Percentiles rank a stretch among this genome's conserved stretches.
phyloP scores from a whole-genome alignment of 768 basidiomycete genomes.

The Podaxis carcinomalis region DNA sequence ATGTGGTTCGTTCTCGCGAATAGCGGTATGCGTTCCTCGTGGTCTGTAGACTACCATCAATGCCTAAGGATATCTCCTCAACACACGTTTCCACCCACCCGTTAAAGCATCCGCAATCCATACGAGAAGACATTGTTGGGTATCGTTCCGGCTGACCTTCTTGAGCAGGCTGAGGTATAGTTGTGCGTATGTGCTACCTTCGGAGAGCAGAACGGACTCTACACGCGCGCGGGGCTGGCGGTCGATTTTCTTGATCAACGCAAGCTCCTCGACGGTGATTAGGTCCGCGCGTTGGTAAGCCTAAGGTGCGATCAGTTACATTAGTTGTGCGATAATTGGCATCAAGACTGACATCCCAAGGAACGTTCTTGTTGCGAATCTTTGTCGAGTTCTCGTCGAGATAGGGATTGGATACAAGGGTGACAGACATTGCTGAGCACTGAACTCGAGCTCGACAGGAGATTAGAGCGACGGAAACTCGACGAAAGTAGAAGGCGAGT shows the following conservation, averaged over 20 bases:
- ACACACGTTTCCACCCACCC: conserved; percentile 40
- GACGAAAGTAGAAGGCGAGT: conserved; percentile 1
- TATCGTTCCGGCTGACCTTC: conserved; percentile 76
- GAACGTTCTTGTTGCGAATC: conserved; percentile 86
- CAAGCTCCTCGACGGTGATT: conserved; percentile 82
- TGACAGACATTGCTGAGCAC: conserved; percentile 53
- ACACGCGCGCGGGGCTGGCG: conserved; percentile 69
- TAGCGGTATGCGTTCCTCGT: conserved; percentile 80
- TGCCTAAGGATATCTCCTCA: not conserved
- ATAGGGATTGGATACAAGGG: conserved; percentile 75
- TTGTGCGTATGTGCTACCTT: conserved; percentile 79
- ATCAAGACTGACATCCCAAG: conserved; percentile 78
- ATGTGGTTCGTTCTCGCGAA: conserved; percentile 57
- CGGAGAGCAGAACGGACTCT: conserved; percentile 76
- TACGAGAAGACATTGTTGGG: conserved; percentile 83
- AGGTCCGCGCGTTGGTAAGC: conserved; percentile 94
- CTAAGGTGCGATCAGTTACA: conserved; percentile 35
- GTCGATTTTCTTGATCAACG: conserved; percentile 87
- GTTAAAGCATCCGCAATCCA: conserved; percentile 85
- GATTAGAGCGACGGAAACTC: not conserved
- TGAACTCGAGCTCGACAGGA: not conserved
- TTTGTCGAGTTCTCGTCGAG: conserved; percentile 86
- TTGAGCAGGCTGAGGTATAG: conserved; percentile 89
- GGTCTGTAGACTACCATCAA: conserved; percentile 43
- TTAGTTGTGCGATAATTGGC: not conserved